Percentiles rank a stretch among this genome's conserved stretches.
These are phyloP conservation scores for Pichia manshurica DNA, from an alignment of 805 yeast genomes.

Conservation along the genomic window DNA sequence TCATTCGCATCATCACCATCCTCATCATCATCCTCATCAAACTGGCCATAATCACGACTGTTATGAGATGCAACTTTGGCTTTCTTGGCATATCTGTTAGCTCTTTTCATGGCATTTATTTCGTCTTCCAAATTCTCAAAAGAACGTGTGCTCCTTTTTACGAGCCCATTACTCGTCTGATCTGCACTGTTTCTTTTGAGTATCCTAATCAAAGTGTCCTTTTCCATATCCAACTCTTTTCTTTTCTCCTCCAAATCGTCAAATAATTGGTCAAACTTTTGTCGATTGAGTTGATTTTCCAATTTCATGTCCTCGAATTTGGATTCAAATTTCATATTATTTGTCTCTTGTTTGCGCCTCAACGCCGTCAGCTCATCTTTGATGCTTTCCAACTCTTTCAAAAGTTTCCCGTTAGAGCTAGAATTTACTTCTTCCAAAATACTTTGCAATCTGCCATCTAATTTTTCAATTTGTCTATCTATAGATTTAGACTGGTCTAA, in stretches of 20 bases:
- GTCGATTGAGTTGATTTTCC: constrained; percentile 33
- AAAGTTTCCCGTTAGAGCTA: constrained; percentile 15
- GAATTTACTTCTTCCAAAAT: constrained; percentile 18
- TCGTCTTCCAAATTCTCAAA: too few relatives aligned
- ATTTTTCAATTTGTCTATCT: constrained; percentile 8
- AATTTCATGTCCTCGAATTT: constrained; percentile 59
- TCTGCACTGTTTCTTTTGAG: not conserved
- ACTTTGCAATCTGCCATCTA: constrained; percentile 14
- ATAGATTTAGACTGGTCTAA: constrained; percentile 10
- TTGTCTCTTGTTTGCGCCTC: constrained; percentile 34
- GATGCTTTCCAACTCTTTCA: constrained; percentile 19
- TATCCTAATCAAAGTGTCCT: constrained; percentile 21
- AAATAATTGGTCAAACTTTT: constrained; percentile 23
- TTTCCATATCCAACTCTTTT: constrained; percentile 25
- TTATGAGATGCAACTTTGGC: too few relatives aligned
- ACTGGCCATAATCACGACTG: too few relatives aligned
- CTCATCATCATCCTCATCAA: constrained; percentile 1
- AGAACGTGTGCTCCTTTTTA: too few relatives aligned
- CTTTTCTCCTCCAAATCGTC: constrained; percentile 24
- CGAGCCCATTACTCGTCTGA: not conserved
- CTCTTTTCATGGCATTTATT: too few relatives aligned
- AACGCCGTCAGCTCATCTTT: constrained; percentile 21
- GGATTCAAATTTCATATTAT: constrained; percentile 61
- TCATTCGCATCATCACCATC: constrained; percentile 2
- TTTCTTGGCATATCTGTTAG: too few relatives aligned